Conservation (phyloP, 352 stramenopile genomes). For the Globisporangium sylvaticum region DNA sequence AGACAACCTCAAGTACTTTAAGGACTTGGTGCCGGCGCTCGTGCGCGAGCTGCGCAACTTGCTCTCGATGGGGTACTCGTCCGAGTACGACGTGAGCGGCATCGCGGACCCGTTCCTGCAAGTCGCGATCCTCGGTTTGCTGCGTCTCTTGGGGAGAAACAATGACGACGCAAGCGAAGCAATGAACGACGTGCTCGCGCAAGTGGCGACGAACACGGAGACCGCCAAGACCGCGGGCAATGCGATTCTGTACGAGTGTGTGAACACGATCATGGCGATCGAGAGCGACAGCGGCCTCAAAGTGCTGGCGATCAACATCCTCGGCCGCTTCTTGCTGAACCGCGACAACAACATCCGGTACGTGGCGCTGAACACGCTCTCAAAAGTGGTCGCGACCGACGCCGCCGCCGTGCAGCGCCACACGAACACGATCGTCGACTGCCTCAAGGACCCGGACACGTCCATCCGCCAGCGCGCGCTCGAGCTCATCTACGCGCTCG, state of each 20-base stretch:
- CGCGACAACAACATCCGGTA: constrained; percentile 99
- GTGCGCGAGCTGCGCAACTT: constrained; percentile 93
- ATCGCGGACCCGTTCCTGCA: constrained; percentile 99
- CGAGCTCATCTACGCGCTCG: constrained; percentile 98
- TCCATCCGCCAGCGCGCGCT: constrained; percentile 98
- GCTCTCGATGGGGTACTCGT: constrained; percentile 96
- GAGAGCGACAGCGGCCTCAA: constrained; percentile 96
- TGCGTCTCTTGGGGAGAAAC: constrained; percentile 93
- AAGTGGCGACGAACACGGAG: constrained; percentile 99
- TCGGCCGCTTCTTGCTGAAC: constrained; percentile 98
- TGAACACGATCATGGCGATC: constrained; percentile 98
- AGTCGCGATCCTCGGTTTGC: constrained; percentile 85
- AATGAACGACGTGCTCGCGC: constrained; percentile 97
- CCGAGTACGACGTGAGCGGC: constrained; percentile 97
- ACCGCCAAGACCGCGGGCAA: constrained; percentile 99
- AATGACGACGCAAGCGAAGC: constrained; percentile 92
- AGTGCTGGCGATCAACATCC: constrained; percentile 98
- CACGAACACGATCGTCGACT: constrained; percentile 94
- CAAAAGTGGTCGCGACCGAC: constrained; percentile 88
- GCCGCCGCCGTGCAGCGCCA: constrained; percentile 96
- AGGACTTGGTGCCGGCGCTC: constrained; percentile 68
- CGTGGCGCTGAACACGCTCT: constrained; percentile 97
- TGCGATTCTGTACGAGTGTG: constrained; percentile 98
- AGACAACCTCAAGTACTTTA: constrained; percentile 73
- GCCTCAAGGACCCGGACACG: constrained; percentile 96